Percentiles rank a stretch among this genome's conserved stretches.
phyloP scores from a whole-genome alignment of 1,284 basidiomycete genomes.

The Heliocybe sulcata region DNA sequence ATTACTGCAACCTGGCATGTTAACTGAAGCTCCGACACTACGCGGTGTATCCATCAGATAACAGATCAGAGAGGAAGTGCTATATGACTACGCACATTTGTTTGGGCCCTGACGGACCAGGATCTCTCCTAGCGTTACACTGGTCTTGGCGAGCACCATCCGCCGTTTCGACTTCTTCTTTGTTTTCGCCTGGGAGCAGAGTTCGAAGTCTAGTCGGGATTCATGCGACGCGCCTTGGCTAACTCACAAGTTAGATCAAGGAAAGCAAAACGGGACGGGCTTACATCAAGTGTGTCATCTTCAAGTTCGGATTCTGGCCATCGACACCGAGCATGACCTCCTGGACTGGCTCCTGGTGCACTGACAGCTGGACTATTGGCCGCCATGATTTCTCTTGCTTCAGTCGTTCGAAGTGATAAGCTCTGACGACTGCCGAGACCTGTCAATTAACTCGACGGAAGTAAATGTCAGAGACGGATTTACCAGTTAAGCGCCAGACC shows the following conservation, averaged over 20 bases:
- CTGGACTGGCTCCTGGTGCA: conserved; percentile 38
- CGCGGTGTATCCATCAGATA: not conserved
- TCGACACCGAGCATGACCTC: conserved; percentile 56
- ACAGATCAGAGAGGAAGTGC: not conserved
- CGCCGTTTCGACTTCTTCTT: conserved; percentile 55
- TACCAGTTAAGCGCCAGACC: not conserved
- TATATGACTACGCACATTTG: not conserved
- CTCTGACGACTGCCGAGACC: not conserved
- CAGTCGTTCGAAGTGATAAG: not conserved
- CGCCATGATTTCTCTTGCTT: conserved; percentile 32
- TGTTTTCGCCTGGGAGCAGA: conserved; percentile 45
- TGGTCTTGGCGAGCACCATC: conserved; percentile 41
- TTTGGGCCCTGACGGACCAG: conserved; percentile 9
- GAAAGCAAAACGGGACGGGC: not conserved
- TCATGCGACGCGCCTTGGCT: conserved; percentile 31
- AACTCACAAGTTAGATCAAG: not conserved
- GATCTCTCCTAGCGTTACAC: conserved; percentile 42
- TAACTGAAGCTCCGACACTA: not conserved
- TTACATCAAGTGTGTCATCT: conserved; percentile 43
- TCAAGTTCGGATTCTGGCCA: conserved; percentile 62
- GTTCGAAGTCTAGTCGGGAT: conserved; percentile 40
- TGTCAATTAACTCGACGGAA: not conserved
- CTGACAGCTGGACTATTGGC: conserved; percentile 49
- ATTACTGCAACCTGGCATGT: not conserved
- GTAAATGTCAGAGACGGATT: not conserved